Evolutionary conservation across 371 early-diverging fungal genomes (phyloP), one percentile per base, ranked within the genome.

Genomic region (Actinomortierella wolfii): DNA sequence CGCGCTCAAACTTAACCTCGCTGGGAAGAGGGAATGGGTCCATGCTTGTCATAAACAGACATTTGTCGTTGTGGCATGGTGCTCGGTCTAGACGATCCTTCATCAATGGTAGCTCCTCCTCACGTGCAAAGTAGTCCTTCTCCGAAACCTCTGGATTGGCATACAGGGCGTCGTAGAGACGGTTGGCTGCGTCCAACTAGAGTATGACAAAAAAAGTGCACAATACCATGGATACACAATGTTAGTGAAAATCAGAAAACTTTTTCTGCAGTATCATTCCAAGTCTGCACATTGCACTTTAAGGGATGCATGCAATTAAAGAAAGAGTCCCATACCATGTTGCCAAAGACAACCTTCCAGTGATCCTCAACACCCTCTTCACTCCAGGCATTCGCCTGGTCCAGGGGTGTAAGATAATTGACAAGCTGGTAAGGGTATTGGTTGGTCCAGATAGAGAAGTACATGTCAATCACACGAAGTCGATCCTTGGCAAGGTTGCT

Each of bases 391-490:
- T 66, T 69, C 53, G 63, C 68, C 41, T 77, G 79, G 26, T 78
- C 78, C 51, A 80, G 53, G 3, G 80, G 77, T 7, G 66, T 80
- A 15, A 84, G 73, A 1, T 83, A 81, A 53, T 83, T 83, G 48
- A 79, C 76, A 9, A 88, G 62, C 39, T 85, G 73, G 75, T 83
- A 88, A 14, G 88, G 88, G 53, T 85, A 88, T 48, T 86, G 86
- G 51, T 88, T 88, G 29, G 81, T 83, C 86, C 86, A 88, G 23
- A 88, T 77, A 18, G 85, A 77, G 61, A 88, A 88, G 59, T 84
- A 88, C 61, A 79, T 78, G 43, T 88, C 88, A 24, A 83, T 81
- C 52, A 81, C 67, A 23, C 78, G 75, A 23, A 85, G 63, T 24
- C 79, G 76, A 18, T 83, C 82, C 61, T 83, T 85, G 1, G 62